phyloP scores from a whole-genome alignment of 2,329 filamentous ascomycete genomes.

The Aureobasidium vineae region DNA sequence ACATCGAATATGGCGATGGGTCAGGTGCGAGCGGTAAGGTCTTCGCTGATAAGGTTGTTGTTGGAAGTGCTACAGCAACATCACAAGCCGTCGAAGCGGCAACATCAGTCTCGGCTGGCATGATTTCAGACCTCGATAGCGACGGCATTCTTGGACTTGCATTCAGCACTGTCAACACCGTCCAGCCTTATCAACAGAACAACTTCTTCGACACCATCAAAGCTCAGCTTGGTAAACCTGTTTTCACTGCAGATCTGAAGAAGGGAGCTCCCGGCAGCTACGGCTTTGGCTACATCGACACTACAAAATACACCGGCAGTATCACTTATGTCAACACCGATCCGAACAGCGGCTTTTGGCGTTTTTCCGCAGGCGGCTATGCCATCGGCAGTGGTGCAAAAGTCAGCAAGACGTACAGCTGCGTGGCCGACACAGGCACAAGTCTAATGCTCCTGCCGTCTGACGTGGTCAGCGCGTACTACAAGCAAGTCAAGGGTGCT shows the following conservation, averaged over 20 bases:
- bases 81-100: slow-evolving; percentile 66
- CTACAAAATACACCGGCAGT: slow-evolving; percentile 56
- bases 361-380: slow-evolving; percentile 58
- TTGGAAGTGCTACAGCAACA: slow-evolving; percentile 59
- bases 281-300: slow-evolving; percentile 61
- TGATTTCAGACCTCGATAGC: slow-evolving; percentile 52
- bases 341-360: slow-evolving; percentile 61
- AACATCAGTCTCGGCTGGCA: slow-evolving; percentile 54
- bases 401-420: slow-evolving; percentile 47
- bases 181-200: slow-evolving; percentile 50
- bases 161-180: slow-evolving; percentile 60
- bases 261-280: slow-evolving; percentile 53
- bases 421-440: slow-evolving; percentile 70
- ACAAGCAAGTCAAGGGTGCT: slow-evolving; percentile 41
- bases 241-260: slow-evolving; percentile 60
- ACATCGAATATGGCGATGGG: slow-evolving; percentile 64
- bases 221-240: slow-evolving; percentile 48
- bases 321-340: slow-evolving; percentile 59
- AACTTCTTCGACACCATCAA: slow-evolving; percentile 62
- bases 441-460: slow-evolving; percentile 59
- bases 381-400: slow-evolving; percentile 48
- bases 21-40: slow-evolving; percentile 64
- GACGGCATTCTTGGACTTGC: slow-evolving; percentile 62
- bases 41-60: slow-evolving; percentile 62
- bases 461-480: slow-evolving; percentile 44